A percentile compares a stretch with the other conserved stretches of the same genome.
phyloP scores from a whole-genome alignment of 2,329 filamentous ascomycete genomes.

The Onygenales sp. region DNA sequence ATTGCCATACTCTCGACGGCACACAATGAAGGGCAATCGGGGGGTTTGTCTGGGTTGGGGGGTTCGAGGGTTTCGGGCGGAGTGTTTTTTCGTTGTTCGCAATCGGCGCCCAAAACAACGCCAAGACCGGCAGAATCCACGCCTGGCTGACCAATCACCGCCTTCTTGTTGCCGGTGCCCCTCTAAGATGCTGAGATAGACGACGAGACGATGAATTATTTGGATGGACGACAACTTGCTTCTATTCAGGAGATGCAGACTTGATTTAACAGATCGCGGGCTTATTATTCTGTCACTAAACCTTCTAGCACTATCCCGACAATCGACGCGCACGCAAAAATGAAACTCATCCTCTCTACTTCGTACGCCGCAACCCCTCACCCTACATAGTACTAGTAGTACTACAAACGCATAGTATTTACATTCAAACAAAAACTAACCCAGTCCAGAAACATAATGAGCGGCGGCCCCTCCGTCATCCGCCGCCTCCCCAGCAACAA shows the following conservation, averaged over 20 bases:
- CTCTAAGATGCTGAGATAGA: too few relatives aligned
- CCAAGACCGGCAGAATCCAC: too few relatives aligned
- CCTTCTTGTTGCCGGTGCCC: too few relatives aligned
- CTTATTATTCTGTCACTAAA: neutral
- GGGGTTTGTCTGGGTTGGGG: neutral
- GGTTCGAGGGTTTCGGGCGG: neutral
- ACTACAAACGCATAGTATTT: neutral
- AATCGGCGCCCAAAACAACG: too few relatives aligned
- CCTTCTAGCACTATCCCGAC: neutral
- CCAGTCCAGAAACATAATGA: conserved; percentile 68
- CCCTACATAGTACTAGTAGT: neutral
- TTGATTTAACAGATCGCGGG: neutral
- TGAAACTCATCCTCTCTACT: conserved; percentile 77
- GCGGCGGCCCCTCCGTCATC: conserved; percentile 72
- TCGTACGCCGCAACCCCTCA: conserved; percentile 48
- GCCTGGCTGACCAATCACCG: too few relatives aligned
- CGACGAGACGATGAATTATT: too few relatives aligned
- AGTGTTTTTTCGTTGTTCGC: neutral
- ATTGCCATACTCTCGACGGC: conserved; percentile 39
- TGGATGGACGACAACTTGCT: too few relatives aligned
- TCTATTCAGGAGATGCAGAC: too few relatives aligned
- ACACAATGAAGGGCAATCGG: conserved; percentile 5
- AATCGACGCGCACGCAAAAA: conserved; percentile 38
- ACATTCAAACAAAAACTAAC: neutral
- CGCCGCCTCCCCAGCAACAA: conserved; percentile 67